These are phyloP conservation scores for Gentiana dahurica DNA, from an alignment of 257 asterid species.

Conservation along the genomic window DNA sequence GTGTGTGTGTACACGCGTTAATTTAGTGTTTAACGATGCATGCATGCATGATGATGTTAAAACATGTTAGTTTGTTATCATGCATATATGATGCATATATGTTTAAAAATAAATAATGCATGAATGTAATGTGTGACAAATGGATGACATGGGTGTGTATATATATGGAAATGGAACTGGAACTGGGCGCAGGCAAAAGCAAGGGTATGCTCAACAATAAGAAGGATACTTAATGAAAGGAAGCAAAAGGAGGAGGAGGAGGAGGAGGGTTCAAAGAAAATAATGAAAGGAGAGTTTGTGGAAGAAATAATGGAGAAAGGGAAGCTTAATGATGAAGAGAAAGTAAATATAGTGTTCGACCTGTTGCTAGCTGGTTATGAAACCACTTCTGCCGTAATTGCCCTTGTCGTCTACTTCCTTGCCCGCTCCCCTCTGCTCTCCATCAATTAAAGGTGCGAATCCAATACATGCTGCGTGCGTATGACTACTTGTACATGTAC, in stretches of 20 bases:
- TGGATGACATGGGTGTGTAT: too few species aligned
- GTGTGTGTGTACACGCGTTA: too few species aligned
- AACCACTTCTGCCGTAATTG: constrained; percentile 74
- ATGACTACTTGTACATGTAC: too few species aligned
- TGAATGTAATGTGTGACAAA: too few species aligned
- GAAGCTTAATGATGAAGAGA: constrained; percentile 45
- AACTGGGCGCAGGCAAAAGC: constrained; percentile 40
- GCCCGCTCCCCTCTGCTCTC: constrained; percentile 30
- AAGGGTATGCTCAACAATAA: constrained; percentile 38
- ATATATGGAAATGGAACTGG: too few species aligned
- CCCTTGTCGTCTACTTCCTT: constrained; percentile 59
- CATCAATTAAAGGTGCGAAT: constrained; percentile 33
- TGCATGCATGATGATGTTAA: too few species aligned
- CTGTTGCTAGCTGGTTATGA: constrained; percentile 79
- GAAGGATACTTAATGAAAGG: constrained; percentile 25
- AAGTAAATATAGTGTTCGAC: constrained; percentile 51
- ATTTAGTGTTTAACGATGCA: too few species aligned
- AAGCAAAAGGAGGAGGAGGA: too few species aligned
- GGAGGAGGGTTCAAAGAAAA: not conserved
- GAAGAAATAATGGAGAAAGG: constrained; percentile 34
- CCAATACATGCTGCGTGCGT: too few species aligned
- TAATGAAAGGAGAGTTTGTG: constrained; percentile 23
- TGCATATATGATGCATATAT: too few species aligned
- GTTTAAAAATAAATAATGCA: too few species aligned
- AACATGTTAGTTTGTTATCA: too few species aligned